A percentile compares a stretch with the other conserved stretches of the same genome.
These are phyloP conservation scores for Auricularia heimuer DNA, from an alignment of 768 basidiomycete species.

Conservation along the genomic window DNA sequence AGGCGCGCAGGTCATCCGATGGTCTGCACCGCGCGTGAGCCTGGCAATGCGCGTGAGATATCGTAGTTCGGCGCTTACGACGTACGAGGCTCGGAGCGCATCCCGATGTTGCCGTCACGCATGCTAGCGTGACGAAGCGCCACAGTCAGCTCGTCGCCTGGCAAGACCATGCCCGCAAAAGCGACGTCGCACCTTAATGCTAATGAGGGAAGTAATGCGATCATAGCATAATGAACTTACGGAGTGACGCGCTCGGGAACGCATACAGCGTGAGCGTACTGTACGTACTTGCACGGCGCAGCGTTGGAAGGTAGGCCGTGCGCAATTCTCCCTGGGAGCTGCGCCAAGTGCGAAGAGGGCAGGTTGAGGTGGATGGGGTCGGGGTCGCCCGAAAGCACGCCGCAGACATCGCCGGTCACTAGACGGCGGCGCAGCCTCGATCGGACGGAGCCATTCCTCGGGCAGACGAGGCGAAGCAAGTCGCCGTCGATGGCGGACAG, in stretches of 20 bases:
- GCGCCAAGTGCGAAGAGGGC: slow-evolving; percentile 91
- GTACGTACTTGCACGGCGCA: slow-evolving; percentile 84
- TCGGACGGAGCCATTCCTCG: slow-evolving; percentile 89
- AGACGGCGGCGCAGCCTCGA: slow-evolving; percentile 68
- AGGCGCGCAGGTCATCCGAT: slow-evolving; percentile 87
- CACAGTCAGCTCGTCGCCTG: slow-evolving; percentile 77
- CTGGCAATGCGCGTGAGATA: no score
- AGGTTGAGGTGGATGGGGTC: slow-evolving; percentile 99
- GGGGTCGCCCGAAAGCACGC: slow-evolving; percentile 91
- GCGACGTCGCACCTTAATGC: slow-evolving; percentile 69
- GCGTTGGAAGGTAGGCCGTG: slow-evolving; percentile 97
- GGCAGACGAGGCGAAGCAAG: slow-evolving; percentile 88
- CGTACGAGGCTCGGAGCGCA: slow-evolving; percentile 84
- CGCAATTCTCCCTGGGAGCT: slow-evolving; percentile 91
- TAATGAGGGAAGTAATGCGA: slow-evolving; percentile 8
- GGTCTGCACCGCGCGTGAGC: slow-evolving; percentile 18
- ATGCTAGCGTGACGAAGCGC: slow-evolving; percentile 84
- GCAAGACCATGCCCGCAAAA: slow-evolving; percentile 97
- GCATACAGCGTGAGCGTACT: slow-evolving; percentile 89
- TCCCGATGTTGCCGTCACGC: slow-evolving; percentile 87
- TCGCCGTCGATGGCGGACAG: slow-evolving; percentile 87
- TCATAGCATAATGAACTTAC: slow-evolving; percentile 22
- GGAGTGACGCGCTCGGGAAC: slow-evolving; percentile 77
- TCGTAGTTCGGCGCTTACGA: slow-evolving; percentile 29
- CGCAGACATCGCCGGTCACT: slow-evolving; percentile 80